Percentiles rank a stretch among this genome's conserved stretches.
Conservation (phyloP, 352 stramenopile genomes). For the Phytophthora megakarya region DNA sequence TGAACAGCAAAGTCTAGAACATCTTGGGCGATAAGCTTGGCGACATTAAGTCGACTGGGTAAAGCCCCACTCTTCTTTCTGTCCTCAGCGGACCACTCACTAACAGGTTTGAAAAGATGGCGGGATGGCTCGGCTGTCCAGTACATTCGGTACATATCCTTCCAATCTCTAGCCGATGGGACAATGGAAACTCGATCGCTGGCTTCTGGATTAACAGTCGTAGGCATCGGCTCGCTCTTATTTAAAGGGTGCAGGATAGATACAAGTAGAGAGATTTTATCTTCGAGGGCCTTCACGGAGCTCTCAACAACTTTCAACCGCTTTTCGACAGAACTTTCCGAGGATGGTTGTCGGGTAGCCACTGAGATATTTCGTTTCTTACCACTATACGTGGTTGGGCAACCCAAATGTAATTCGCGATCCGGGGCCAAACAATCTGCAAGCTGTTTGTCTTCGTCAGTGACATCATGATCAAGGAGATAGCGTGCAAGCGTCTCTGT, state of each 20-base stretch:
- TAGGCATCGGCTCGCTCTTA: background rate
- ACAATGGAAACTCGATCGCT: slow-evolving; percentile 3
- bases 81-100: slow-evolving; percentile 3
- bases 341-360: background rate
- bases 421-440: slow-evolving; percentile 6
- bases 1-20: background rate
- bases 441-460: slow-evolving; percentile 19
- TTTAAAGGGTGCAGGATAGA: background rate
- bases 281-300: background rate
- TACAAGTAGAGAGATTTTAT: slow-evolving; percentile 2
- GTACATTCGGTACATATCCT: slow-evolving; percentile 7
- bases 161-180: slow-evolving; percentile 5
- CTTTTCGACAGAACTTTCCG: slow-evolving; percentile 1
- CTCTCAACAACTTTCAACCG: slow-evolving; percentile 3
- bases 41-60: slow-evolving; percentile 9
- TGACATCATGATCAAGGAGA: slow-evolving; percentile 8
- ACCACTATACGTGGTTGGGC: slow-evolving; percentile 1
- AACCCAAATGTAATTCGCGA: background rate
- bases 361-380: background rate
- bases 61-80: slow-evolving; percentile 1
- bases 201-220: background rate
- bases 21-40: slow-evolving; percentile 15
- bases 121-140: slow-evolving; percentile 4
- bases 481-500: slow-evolving; percentile 15
- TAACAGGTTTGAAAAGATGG: slow-evolving; percentile 11